Conservation (phyloP, 2,329 filamentous ascomycete species). For the Phoma sp. region DNA sequence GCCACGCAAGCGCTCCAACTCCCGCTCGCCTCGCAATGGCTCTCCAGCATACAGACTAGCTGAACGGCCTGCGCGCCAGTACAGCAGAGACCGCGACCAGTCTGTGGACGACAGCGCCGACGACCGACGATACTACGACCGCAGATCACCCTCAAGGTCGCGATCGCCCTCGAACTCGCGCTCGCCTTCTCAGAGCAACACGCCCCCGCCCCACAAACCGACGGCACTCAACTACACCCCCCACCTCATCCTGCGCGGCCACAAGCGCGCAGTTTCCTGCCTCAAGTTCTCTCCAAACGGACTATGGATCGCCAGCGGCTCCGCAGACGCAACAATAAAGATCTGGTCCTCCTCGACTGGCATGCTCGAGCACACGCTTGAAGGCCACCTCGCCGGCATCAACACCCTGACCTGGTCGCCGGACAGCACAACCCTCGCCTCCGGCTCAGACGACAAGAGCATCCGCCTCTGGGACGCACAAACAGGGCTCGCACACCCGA, state of each 20-base stretch:
- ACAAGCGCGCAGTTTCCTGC: constrained; percentile 79
- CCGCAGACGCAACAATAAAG: constrained; percentile 85
- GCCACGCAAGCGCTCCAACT: constrained; percentile 44
- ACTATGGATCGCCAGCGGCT: constrained; percentile 86
- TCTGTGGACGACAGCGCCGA: constrained; percentile 39
- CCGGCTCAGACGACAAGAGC: constrained; percentile 93
- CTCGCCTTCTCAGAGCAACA: constrained; percentile 30
- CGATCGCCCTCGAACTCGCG: constrained; percentile 30
- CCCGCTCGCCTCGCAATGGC: constrained; percentile 33
- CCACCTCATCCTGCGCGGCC: constrained; percentile 76
- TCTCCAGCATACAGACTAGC: constrained; percentile 28
- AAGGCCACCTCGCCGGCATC: constrained; percentile 91
- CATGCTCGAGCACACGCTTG: constrained; percentile 82
- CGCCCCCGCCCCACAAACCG: constrained; percentile 57
- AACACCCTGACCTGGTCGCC: constrained; percentile 95
- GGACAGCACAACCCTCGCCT: constrained; percentile 85
- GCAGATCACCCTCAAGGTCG: constrained; percentile 31
- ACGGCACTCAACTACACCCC: constrained; percentile 71
- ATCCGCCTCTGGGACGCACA: constrained; percentile 87
- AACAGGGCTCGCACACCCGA: constrained; percentile 66
- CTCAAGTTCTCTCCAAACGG: constrained; percentile 93
- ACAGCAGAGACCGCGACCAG: constrained; percentile 42
- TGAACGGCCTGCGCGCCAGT: constrained; percentile 46
- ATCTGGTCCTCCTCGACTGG: constrained; percentile 87
- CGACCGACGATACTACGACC: constrained; percentile 34